Evolutionary conservation across 179 eudicot genomes (phyloP).

Genomic region (Gypsophila paniculata): DNA sequence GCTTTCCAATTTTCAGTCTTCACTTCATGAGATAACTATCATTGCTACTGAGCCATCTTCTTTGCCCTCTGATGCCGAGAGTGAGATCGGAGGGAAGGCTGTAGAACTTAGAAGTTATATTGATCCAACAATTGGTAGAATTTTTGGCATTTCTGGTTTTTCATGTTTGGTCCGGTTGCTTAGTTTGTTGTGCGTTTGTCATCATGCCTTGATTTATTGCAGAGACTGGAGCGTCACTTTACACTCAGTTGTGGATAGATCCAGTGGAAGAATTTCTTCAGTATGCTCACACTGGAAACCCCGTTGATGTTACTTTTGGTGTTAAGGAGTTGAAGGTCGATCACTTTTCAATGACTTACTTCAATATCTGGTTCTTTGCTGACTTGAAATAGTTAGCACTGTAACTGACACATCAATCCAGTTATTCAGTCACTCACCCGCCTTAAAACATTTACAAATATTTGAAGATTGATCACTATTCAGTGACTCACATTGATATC

Average conservation of each 20-base stretch:
- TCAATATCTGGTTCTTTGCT: neutral
- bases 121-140: slow-evolving; percentile 86
- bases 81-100: slow-evolving; percentile 94
- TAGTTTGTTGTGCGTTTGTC: neutral
- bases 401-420: neutral
- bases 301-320: slow-evolving; percentile 92
- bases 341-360: neutral
- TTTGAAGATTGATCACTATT: slow-evolving; percentile 54
- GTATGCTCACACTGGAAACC: slow-evolving; percentile 70
- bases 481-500: neutral
- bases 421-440: too few relatives aligned
- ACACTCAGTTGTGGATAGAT: slow-evolving; percentile 98
- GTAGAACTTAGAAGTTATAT: slow-evolving; percentile 92
- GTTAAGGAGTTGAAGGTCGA: slow-evolving; percentile 85
- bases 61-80: slow-evolving; percentile 59
- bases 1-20: slow-evolving; percentile 86
- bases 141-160: slow-evolving; percentile 2
- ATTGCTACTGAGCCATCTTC: slow-evolving; percentile 78
- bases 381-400: neutral
- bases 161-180: slow-evolving; percentile 6
- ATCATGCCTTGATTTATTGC: slow-evolving; percentile 21
- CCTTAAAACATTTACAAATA: too few relatives aligned
- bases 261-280: slow-evolving; percentile 92
- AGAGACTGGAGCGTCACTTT: slow-evolving; percentile 80
- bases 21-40: slow-evolving; percentile 91